Evolutionary conservation across 2,329 filamentous ascomycete genomes (phyloP), one percentile per base, ranked within the genome.

Genomic region (Aotearoamyces nothofagi): DNA sequence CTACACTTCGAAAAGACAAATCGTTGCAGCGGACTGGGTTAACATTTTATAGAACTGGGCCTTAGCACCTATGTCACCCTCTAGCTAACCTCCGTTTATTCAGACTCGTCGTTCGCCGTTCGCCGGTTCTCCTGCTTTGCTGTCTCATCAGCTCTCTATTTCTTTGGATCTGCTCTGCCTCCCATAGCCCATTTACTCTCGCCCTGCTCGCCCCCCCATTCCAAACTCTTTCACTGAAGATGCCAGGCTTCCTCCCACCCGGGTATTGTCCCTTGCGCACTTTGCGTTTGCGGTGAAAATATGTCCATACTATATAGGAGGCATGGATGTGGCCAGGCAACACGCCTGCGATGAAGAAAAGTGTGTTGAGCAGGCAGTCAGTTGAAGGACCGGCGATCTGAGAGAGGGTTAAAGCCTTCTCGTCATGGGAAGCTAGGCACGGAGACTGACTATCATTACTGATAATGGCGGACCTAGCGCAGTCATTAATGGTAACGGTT

Each of bases 331-430:
- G 22, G 22, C 22, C 22, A 12, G 22, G 22, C 8, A 24, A 12
- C 3, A 44, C 37, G 11, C 42, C 43, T 1, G 37, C 37, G 13
- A 44, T 22, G 34, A 45, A 40, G 22, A 42, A 24, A 12, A 41
- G 23, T 1, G 34, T 37, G 28, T 44, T 45, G 26, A 45, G 37
- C 5, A 45, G 32, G 29, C 33, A 34, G 22, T 44, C 42, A n/a
- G 31, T 28, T 10, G 35, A 33, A 10, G 34, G 27, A 1, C 42
- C 42, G 16, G 38, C 38, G 11, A 44, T 27, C 30, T 39, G n/a
- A 14, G 19, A 10, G 14, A 11, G 9, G n/a, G n/a, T n/a, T n/a
- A n/a, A n/a, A n/a, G n/a, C n/a, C n/a, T n/a, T n/a, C 15, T 8
- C 17, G 25, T 26, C 29, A 26, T 13, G 25, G 11, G 17, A 17